Evolutionary conservation across 2,329 filamentous ascomycete genomes (phyloP).

Genomic region (Scedosporium aurantiacum): DNA sequence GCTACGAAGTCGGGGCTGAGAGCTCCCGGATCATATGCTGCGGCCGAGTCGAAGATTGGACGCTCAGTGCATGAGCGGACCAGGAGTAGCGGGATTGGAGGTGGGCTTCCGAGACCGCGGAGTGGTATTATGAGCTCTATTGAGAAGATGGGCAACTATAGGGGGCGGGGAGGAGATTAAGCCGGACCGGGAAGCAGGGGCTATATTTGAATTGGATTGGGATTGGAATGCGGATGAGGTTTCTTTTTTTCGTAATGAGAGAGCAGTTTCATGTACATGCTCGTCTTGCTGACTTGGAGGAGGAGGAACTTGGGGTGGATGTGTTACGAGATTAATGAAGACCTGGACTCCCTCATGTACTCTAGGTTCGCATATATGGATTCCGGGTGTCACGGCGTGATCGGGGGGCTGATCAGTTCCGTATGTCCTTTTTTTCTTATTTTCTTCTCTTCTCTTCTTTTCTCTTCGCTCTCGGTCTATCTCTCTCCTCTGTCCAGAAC

Average conservation of each 20-base stretch:
- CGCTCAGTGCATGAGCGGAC: constrained; percentile 33
- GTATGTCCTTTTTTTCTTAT: neutral
- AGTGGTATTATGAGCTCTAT: constrained; percentile 77
- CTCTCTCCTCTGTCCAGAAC: neutral
- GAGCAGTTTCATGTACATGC: neutral
- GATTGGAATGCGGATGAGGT: neutral
- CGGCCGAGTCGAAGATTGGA: constrained; percentile 36
- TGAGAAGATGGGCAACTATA: constrained; percentile 69
- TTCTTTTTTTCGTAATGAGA: neutral
- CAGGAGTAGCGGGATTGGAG: constrained; percentile 28
- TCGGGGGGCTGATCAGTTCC: neutral
- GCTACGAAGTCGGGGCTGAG: constrained; percentile 38
- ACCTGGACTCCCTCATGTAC: neutral
- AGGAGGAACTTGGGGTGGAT: neutral
- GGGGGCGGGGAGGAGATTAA: constrained; percentile 24
- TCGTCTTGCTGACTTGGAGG: neutral
- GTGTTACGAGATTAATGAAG: constrained; percentile 4
- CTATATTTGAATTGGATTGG: neutral
- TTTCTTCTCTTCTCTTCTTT: neutral
- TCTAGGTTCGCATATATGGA: neutral
- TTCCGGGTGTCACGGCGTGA: neutral
- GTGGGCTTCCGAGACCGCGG: constrained; percentile 36
- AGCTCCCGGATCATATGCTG: constrained; percentile 44
- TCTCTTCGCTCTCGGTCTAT: neutral
- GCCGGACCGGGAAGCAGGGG: neutral